phyloP scores from a whole-genome alignment of 2,329 filamentous ascomycete species.

The Xylariaceae sp. region DNA sequence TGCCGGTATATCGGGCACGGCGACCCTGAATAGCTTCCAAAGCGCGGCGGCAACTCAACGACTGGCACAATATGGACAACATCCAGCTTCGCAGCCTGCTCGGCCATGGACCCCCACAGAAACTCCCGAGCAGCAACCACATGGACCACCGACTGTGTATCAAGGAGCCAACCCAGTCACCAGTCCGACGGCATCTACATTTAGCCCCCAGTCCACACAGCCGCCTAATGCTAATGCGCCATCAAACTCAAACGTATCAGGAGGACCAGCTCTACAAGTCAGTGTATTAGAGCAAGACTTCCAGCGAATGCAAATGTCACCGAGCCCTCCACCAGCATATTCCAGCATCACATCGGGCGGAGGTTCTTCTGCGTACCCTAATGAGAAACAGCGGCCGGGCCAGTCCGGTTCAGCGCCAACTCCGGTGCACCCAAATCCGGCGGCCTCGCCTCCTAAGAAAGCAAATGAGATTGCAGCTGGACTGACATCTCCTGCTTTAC shows the following conservation, averaged over 20 bases:
- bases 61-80: constrained; percentile 69
- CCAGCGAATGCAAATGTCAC: constrained; percentile 71
- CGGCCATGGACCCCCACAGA: constrained; percentile 96
- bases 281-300: constrained; percentile 84
- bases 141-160: constrained; percentile 87
- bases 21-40: constrained; percentile 74
- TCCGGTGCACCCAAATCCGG: constrained; percentile 25
- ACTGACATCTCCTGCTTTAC: constrained; percentile 45
- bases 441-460: constrained; percentile 32
- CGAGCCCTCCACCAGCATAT: constrained; percentile 92
- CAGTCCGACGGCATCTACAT: constrained; percentile 44
- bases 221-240: constrained; percentile 29
- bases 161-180: constrained; percentile 74
- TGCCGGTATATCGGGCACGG: constrained; percentile 81
- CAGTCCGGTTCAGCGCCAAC: constrained; percentile 24
- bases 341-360: constrained; percentile 63
- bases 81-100: constrained; percentile 42
- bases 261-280: constrained; percentile 44
- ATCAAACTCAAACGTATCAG: constrained; percentile 23
- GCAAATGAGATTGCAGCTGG: constrained; percentile 27
- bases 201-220: constrained; percentile 39
- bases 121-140: constrained; percentile 75
- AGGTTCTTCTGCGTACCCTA: constrained; percentile 61
- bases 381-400: constrained; percentile 66
- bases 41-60: constrained; percentile 80